Conservation (phyloP, 116 monocot species). For the Trichopus zeylanicus region DNA sequence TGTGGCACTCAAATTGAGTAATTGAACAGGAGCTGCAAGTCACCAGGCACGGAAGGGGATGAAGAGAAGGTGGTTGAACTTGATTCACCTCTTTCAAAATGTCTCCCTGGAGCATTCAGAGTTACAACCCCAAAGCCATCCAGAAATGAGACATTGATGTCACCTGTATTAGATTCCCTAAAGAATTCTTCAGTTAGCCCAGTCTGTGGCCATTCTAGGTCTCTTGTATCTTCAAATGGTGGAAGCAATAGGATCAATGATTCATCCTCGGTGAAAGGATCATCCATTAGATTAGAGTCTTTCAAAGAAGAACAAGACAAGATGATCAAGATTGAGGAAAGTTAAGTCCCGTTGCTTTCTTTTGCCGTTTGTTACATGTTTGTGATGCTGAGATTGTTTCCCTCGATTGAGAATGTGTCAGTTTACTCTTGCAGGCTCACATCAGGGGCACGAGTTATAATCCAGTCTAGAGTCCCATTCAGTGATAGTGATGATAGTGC, state of each 20-base stretch:
- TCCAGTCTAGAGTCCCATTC: slow-evolving; percentile 42
- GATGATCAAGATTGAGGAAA: slow-evolving; percentile 86
- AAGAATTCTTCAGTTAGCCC: slow-evolving; percentile 45
- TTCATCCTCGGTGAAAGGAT: slow-evolving; percentile 29
- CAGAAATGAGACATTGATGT: slow-evolving; percentile 23
- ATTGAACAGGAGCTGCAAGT: slow-evolving; percentile 38
- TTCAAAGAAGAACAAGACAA: slow-evolving; percentile 57
- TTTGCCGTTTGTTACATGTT: background rate
- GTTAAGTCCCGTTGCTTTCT: slow-evolving; percentile 33
- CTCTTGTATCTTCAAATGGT: slow-evolving; percentile 15
- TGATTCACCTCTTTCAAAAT: slow-evolving; percentile 39
- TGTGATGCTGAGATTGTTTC: background rate
- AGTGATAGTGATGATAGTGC: slow-evolving; percentile 32
- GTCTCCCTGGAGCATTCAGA: slow-evolving; percentile 55
- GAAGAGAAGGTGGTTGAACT: slow-evolving; percentile 15
- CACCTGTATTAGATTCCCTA: slow-evolving; percentile 43
- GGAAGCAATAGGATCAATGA: slow-evolving; percentile 54
- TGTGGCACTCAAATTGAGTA: background rate
- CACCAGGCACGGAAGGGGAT: slow-evolving; percentile 17
- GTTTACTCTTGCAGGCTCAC: slow-evolving; percentile 43
- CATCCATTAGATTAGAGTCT: slow-evolving; percentile 54
- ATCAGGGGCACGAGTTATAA: slow-evolving; percentile 61
- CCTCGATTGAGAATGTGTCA: slow-evolving; percentile 11
- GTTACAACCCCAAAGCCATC: slow-evolving; percentile 33
- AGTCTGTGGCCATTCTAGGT: slow-evolving; percentile 13